phyloP scores from a whole-genome alignment of 225 moss, liverwort and hornwort genomes.

The Bryoerythrophyllum caledonicum region DNA sequence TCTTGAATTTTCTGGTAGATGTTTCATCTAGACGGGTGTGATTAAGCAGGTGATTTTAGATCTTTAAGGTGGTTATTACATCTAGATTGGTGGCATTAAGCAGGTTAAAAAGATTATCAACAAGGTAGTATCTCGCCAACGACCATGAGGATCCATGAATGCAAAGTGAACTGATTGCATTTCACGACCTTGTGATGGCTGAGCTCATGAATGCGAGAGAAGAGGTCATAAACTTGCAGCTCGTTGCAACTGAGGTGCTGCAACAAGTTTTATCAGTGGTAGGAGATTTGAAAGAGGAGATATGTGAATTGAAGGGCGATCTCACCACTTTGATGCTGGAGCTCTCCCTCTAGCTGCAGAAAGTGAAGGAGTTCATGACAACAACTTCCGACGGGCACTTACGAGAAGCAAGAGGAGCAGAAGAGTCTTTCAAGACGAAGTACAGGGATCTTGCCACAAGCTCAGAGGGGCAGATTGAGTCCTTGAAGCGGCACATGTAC shows the following conservation, averaged over 20 bases:
- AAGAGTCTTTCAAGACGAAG: conserved; percentile 12
- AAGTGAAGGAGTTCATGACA: conserved; percentile 33
- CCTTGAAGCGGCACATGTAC: conserved; percentile 32
- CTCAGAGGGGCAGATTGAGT: conserved; percentile 32
- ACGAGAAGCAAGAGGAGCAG: conserved; percentile 39
- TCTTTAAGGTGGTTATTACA: too few species aligned
- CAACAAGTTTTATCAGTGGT: conserved; percentile 31
- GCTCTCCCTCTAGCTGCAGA: conserved; percentile 26
- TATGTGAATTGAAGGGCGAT: conserved; percentile 39
- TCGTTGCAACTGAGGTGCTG: conserved; percentile 23
- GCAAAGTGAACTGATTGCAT: conserved; percentile 30
- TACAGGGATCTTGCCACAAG: conserved; percentile 21
- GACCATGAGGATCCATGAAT: conserved; percentile 24
- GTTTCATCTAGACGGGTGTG: too few species aligned
- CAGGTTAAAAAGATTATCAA: too few species aligned
- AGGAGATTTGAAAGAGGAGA: conserved; percentile 39
- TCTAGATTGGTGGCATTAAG: too few species aligned
- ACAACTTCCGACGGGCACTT: conserved; percentile 16
- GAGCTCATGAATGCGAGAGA: conserved; percentile 34
- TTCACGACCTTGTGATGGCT: conserved; percentile 21
- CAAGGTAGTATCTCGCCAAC: conserved; percentile 17
- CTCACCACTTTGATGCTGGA: conserved; percentile 26
- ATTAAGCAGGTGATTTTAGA: too few species aligned
- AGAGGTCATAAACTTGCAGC: conserved; percentile 35
- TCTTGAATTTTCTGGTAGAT: too few species aligned